Evolutionary conservation across 2,329 filamentous ascomycete genomes (phyloP).

Genomic region (Botrytis galanthina): DNA sequence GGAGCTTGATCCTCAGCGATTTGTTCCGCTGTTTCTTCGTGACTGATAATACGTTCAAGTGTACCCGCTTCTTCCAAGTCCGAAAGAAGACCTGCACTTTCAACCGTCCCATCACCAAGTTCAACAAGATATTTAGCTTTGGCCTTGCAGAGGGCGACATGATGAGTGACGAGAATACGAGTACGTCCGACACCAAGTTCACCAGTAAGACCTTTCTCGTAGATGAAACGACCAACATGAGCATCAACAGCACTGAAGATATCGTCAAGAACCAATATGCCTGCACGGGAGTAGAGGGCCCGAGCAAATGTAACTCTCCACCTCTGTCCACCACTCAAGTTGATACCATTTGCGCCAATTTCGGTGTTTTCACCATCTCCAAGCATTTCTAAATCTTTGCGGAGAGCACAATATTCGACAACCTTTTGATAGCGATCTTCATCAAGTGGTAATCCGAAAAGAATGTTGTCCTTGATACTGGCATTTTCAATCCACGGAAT

Average conservation of each 20-base stretch:
- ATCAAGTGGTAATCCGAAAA: slow-evolving; percentile 72
- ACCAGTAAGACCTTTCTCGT: slow-evolving; percentile 71
- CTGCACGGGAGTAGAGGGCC: slow-evolving; percentile 75
- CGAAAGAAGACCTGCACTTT: slow-evolving; percentile 61
- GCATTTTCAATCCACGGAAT: slow-evolving; percentile 86
- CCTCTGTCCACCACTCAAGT: slow-evolving; percentile 78
- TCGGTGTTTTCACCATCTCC: slow-evolving; percentile 75
- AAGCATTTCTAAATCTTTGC: slow-evolving; percentile 74
- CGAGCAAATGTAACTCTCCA: slow-evolving; percentile 79
- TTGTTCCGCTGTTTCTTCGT: slow-evolving; percentile 50
- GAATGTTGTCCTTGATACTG: slow-evolving; percentile 73
- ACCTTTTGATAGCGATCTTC: slow-evolving; percentile 69
- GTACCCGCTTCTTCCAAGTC: slow-evolving; percentile 60
- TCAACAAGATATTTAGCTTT: slow-evolving; percentile 73
- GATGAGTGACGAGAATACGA: slow-evolving; percentile 76
- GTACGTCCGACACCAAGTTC: slow-evolving; percentile 68
- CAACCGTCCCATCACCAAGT: slow-evolving; percentile 65
- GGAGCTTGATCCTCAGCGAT: slow-evolving; percentile 48
- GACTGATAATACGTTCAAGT: slow-evolving; percentile 55
- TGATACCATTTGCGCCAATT: slow-evolving; percentile 81
- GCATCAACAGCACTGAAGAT: slow-evolving; percentile 80
- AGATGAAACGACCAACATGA: slow-evolving; percentile 76
- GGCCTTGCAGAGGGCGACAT: slow-evolving; percentile 68
- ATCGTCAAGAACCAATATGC: slow-evolving; percentile 76
- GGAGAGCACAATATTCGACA: slow-evolving; percentile 68